Percentiles rank a stretch among this genome's conserved stretches.
These are phyloP conservation scores for Fusarium euwallaceae DNA, from an alignment of 2,329 filamentous ascomycete species.

Conservation along the genomic window DNA sequence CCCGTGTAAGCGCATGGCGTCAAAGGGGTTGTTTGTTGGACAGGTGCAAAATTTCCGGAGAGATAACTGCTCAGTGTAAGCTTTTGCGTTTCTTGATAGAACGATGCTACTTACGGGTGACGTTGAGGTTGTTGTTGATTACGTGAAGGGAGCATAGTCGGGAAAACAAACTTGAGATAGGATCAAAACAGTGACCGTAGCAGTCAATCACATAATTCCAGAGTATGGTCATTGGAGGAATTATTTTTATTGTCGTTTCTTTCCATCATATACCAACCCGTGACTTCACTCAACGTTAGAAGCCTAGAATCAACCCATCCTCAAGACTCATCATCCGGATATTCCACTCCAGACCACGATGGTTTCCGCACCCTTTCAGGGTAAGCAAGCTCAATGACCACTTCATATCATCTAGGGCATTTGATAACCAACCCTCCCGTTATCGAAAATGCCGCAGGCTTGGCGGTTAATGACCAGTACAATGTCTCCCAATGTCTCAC, in stretches of 20 bases:
- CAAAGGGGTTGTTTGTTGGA: conserved; percentile 66
- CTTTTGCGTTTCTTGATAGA: neutral
- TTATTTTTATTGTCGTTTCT: neutral
- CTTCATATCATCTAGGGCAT: neutral
- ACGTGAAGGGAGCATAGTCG: neutral
- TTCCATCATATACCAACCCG: rapidly evolving
- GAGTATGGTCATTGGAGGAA: neutral
- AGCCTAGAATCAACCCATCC: neutral
- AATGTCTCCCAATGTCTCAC: conserved; percentile 5
- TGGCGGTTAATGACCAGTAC: conserved; percentile 27
- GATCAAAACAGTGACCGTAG: neutral
- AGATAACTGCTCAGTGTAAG: conserved; percentile 62
- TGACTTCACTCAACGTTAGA: neutral
- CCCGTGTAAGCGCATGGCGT: conserved; percentile 71
- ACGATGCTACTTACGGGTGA: conserved; percentile 19
- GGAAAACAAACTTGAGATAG: rapidly evolving
- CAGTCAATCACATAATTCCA: neutral
- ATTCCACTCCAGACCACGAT: neutral
- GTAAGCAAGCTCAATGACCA: neutral
- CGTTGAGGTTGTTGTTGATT: neutral
- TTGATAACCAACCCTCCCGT: neutral
- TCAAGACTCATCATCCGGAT: neutral
- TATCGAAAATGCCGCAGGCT: neutral
- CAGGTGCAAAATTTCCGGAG: conserved; percentile 77
- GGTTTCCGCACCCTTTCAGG: neutral